These are phyloP conservation scores for Oenanthe sinensis DNA, from an alignment of 129 eudicot genomes.

Conservation along the genomic window DNA sequence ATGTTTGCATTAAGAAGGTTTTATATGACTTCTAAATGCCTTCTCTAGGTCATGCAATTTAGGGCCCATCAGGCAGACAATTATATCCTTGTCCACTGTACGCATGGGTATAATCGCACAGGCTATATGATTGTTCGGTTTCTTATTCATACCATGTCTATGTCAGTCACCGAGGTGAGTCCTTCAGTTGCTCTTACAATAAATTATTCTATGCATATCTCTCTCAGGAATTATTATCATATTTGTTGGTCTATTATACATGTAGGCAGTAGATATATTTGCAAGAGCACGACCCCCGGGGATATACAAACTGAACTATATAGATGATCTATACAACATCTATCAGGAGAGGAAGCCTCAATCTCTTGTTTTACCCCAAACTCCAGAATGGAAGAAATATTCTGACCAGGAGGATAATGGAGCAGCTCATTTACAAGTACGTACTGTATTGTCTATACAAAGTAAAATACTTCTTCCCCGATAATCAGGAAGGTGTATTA, in stretches of 20 bases:
- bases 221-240: background rate
- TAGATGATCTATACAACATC: conserved; percentile 37
- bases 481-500: background rate
- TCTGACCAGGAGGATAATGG: conserved; percentile 43
- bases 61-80: conserved; percentile 34
- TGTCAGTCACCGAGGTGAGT: conserved; percentile 53
- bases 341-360: conserved; percentile 43
- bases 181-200: background rate
- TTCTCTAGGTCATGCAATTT: conserved; percentile 35
- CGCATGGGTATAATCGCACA: conserved; percentile 67
- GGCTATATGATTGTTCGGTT: conserved; percentile 59
- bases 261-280: conserved; percentile 53
- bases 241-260: conserved; percentile 8
- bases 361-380: conserved; percentile 39
- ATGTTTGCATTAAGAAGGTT: background rate
- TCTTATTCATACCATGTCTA: conserved; percentile 32
- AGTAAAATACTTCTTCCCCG: background rate
- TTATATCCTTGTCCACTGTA: conserved; percentile 51
- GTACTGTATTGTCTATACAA: background rate
- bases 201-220: background rate
- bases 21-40: conserved; percentile 6
- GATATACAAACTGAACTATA: conserved; percentile 54
- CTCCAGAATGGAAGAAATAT: conserved; percentile 62
- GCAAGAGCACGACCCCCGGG: conserved; percentile 57
- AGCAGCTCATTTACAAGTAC: conserved; percentile 26